These are phyloP conservation scores for Pistacia vera DNA, from an alignment of 345 rosid species.

Conservation along the genomic window DNA sequence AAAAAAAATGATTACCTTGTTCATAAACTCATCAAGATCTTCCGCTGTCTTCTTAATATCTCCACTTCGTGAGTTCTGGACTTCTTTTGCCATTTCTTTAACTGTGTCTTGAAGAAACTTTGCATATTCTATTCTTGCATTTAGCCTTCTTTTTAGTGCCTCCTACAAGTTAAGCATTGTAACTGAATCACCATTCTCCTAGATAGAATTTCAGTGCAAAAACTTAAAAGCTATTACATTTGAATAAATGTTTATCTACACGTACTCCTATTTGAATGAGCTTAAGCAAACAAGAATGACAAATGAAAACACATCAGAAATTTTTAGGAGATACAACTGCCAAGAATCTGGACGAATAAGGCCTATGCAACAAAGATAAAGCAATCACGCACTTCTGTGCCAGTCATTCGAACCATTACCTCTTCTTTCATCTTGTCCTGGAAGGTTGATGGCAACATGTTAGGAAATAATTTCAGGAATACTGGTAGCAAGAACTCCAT, in stretches of 20 bases:
- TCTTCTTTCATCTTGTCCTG: constrained; percentile 99
- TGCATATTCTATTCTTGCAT: constrained; percentile 95
- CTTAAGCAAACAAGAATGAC: constrained; percentile 5
- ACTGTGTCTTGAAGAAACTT: constrained; percentile 98
- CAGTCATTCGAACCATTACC: constrained; percentile 43
- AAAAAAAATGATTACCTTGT: constrained; percentile 49
- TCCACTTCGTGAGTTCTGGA: constrained; percentile 85
- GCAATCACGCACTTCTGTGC: neutral
- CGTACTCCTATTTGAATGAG: neutral
- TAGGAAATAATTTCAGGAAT: constrained; percentile 83
- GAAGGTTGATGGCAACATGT: constrained; percentile 97
- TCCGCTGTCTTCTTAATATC: constrained; percentile 86
- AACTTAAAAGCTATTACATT: neutral
- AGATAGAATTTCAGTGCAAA: neutral
- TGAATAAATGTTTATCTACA: neutral
- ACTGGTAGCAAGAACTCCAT: constrained; percentile 98
- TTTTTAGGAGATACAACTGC: neutral
- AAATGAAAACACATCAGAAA: neutral
- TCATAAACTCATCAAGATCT: constrained; percentile 93
- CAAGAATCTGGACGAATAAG: neutral
- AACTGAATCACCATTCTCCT: constrained; percentile 10
- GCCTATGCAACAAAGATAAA: neutral
- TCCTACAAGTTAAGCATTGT: constrained; percentile 57
- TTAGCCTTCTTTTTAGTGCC: constrained; percentile 77
- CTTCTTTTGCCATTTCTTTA: constrained; percentile 99